Evolutionary conservation across 176 grass and related monocot species (phyloP), one percentile per base, ranked within the genome.

Genomic region (Aegilops speltoides): DNA sequence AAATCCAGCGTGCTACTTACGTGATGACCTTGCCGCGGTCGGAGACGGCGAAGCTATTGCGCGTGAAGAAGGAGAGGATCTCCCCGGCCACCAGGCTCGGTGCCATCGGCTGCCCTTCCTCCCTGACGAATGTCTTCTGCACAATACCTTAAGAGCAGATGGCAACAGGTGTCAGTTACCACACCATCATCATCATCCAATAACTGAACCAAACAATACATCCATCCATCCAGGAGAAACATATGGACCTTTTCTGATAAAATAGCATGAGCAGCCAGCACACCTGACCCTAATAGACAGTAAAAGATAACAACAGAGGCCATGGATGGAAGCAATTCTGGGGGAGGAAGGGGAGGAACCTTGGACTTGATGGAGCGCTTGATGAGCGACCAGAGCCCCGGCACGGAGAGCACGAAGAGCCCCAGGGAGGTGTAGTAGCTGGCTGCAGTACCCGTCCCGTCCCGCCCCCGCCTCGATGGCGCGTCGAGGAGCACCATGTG

Each of bases 331-430:
- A n/a, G n/a, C n/a, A n/a, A n/a, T n/a, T n/a, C n/a, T n/a, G 24
- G 15, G 1, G 36, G 28, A 76, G 83, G 56, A 16, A 29, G 31
- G 41, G 1, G 52, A 36, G 23, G 7, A 9, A 98, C 96, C 96
- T 98, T 98, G 83, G 96, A 98, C 84, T 98, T 98, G 87, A 98
- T 93, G 52, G 96, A 98, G 88, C 93, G 96, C 79, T 98, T 98
- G 66, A 98, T 98, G 69, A 98, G 96, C 22, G 96, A 98, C 96
- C 96, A 98, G 46, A 98, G 75, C 8, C 96, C 96, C 38, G 96
- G 96, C 2, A 98, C 96, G 7, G 96, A 98, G 38, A 98, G 94
- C n/a, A 98, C 96, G 79, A 98, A 98, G 29, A 98, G 93, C 64
- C 96, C 96, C 75, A 98, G 83, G 7, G 96, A 98, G 6, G 96